Percentiles rank a stretch among this genome's conserved stretches.
These are phyloP conservation scores for Pterocarpus macrocarpus DNA, from an alignment of 306 rosid genomes.

Conservation along the genomic window DNA sequence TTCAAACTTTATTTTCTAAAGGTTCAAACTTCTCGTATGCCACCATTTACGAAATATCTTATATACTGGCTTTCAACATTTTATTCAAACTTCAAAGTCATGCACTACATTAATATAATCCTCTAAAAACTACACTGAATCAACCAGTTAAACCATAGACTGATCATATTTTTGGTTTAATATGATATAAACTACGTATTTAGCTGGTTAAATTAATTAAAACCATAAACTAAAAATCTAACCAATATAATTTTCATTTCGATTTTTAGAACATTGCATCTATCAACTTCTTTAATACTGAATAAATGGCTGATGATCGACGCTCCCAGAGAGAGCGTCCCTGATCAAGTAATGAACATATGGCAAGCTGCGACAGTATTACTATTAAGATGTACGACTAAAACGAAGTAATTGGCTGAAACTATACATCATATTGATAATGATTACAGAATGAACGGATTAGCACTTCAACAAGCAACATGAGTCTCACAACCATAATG, in stretches of 20 bases:
- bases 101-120: too few relatives aligned
- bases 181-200: too few relatives aligned
- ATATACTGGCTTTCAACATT: too few relatives aligned
- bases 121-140: too few relatives aligned
- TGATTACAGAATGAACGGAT: constrained; percentile 25
- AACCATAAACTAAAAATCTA: background rate
- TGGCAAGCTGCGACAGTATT: too few relatives aligned
- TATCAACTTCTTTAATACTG: background rate
- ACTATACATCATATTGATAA: constrained; percentile 1
- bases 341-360: background rate
- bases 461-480: constrained; percentile 34
- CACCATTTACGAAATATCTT: too few relatives aligned
- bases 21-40: too few relatives aligned
- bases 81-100: too few relatives aligned
- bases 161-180: background rate
- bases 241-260: background rate
- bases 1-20: too few relatives aligned
- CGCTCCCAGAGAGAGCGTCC: background rate
- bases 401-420: background rate
- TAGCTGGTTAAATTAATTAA: too few relatives aligned
- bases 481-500: background rate
- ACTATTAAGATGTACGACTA: too few relatives aligned
- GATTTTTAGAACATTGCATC: background rate
- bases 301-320: background rate
- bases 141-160: too few relatives aligned